Percentiles rank a stretch among this genome's conserved stretches.
These are phyloP conservation scores for Thelonectria discophora DNA, from an alignment of 2,329 filamentous ascomycete species.

Conservation along the genomic window DNA sequence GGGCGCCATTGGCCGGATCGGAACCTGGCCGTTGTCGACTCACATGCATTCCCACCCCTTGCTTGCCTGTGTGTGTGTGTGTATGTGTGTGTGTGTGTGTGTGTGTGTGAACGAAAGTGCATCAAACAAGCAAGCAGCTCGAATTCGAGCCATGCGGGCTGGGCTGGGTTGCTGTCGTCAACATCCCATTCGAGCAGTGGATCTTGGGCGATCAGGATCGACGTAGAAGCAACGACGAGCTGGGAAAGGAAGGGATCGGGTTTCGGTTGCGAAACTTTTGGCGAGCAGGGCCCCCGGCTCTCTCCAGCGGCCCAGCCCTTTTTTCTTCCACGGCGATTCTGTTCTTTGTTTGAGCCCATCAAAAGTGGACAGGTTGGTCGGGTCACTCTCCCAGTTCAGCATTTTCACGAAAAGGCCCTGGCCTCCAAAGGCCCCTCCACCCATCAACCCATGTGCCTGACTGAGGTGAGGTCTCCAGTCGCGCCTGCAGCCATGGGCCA, in stretches of 20 bases:
- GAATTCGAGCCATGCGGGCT: neutral
- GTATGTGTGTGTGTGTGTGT: too few relatives aligned
- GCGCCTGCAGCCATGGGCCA: slow-evolving; percentile 4
- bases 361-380: slow-evolving; percentile 12
- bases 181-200: slow-evolving; percentile 23
- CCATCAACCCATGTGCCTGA: slow-evolving; percentile 5
- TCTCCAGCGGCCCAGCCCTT: too few relatives aligned
- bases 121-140: neutral
- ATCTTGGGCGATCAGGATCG: slow-evolving; percentile 42
- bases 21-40: neutral
- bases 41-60: neutral
- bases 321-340: neutral
- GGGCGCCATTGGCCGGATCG: neutral
- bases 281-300: slow-evolving; percentile 17
- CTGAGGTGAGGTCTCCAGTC: slow-evolving; percentile 16
- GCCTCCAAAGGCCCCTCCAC: slow-evolving; percentile 2
- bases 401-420: neutral
- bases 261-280: slow-evolving; percentile 12
- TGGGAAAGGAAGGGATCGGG: slow-evolving; percentile 7
- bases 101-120: neutral
- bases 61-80: too few relatives aligned
- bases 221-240: slow-evolving; percentile 17
- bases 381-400: neutral
- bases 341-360: slow-evolving; percentile 12
- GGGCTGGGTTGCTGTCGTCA: slow-evolving; percentile 5